phyloP scores from a whole-genome alignment of 768 basidiomycete genomes.

The Naganishia friedmannii region DNA sequence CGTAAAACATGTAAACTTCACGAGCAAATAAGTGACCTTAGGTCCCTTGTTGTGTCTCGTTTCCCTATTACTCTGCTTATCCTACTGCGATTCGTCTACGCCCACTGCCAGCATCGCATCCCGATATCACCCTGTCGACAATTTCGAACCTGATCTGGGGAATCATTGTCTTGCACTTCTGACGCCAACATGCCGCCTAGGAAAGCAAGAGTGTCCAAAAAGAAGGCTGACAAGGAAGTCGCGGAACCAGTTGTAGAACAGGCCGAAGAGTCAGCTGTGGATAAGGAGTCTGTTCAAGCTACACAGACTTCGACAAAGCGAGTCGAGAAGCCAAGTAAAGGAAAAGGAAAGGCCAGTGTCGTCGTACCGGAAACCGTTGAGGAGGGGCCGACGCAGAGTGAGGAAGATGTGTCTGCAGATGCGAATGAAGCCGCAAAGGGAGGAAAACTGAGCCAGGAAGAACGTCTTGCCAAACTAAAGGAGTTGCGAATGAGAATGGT shows the following conservation, averaged over 20 bases:
- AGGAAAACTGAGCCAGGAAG: constrained; percentile 56
- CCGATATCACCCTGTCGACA: not conserved
- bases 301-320: not conserved
- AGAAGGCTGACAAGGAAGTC: constrained; percentile 5
- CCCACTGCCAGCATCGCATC: not conserved
- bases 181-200: constrained; percentile 17
- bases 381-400: constrained; percentile 26
- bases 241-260: constrained; percentile 14
- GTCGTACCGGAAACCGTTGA: constrained; percentile 11
- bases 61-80: not conserved
- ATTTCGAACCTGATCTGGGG: not conserved
- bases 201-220: constrained; percentile 3
- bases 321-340: constrained; percentile 26
- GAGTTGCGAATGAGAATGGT: constrained; percentile 77
- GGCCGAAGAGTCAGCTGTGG: constrained; percentile 4
- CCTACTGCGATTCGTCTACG: not conserved
- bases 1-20: no score
- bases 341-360: constrained; percentile 28
- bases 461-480: constrained; percentile 72
- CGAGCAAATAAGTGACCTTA: no score
- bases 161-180: not conserved
- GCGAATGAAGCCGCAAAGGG: constrained; percentile 34
- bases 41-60: not conserved
- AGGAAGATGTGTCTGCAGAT: constrained; percentile 29
- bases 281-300: not conserved